A percentile compares a stretch with the other conserved stretches of the same genome.
These are phyloP conservation scores for Chalaropsis thielavioides DNA, from an alignment of 2,329 filamentous ascomycete species.

Conservation along the genomic window DNA sequence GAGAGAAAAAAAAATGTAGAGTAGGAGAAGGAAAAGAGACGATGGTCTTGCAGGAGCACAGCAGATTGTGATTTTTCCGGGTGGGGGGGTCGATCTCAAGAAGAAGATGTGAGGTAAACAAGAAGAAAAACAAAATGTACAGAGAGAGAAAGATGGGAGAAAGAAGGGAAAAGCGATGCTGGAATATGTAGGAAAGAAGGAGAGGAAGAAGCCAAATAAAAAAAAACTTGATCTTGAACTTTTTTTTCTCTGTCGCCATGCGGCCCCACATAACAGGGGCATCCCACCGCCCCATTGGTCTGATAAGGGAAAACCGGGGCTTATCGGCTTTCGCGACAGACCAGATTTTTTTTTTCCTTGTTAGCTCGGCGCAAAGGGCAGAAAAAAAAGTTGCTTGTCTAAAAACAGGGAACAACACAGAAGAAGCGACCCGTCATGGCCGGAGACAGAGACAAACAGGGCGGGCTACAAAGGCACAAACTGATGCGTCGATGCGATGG, in stretches of 20 bases:
- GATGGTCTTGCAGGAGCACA: not conserved
- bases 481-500: not conserved
- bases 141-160: constrained; percentile 4
- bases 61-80: not conserved
- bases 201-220: constrained; percentile 2
- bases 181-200: constrained; percentile 7
- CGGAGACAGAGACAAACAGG: not conserved
- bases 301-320: constrained; percentile 10
- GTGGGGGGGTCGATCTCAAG: not conserved
- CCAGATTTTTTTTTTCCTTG: not conserved
- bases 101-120: not conserved
- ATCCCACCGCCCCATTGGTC: constrained; percentile 14
- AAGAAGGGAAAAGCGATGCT: constrained; percentile 11
- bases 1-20: constrained; percentile 16
- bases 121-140: not conserved
- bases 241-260: constrained; percentile 18
- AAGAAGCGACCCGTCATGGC: not conserved
- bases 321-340: constrained; percentile 5
- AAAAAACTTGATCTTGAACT: constrained; percentile 18
- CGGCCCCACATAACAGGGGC: constrained; percentile 15
- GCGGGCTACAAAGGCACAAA: too few species aligned
- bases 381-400: not conserved
- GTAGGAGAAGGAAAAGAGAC: constrained; percentile 7
- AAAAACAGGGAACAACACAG: not conserved
- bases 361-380: constrained; percentile 2